Percentiles rank a stretch among this genome's conserved stretches.
phyloP scores from a whole-genome alignment of 2,329 filamentous ascomycete species.

The Plenodomus lindquistii region DNA sequence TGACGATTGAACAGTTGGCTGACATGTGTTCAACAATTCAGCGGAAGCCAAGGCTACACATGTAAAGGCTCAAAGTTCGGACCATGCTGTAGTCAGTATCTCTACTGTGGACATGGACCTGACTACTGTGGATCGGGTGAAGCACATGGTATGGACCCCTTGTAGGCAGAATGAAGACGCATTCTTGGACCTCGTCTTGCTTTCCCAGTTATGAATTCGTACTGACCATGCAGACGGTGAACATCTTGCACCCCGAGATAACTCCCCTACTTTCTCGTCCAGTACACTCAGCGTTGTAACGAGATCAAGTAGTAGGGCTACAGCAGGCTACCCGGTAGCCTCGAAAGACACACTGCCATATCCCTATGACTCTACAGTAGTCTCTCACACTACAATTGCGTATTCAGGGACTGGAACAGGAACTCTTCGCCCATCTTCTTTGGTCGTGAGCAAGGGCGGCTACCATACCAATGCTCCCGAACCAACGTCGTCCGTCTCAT shows the following conservation, averaged over 20 bases:
- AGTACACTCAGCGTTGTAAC: not conserved
- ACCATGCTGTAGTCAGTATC: constrained; percentile 27
- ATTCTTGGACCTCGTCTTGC: not conserved
- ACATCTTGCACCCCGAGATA: not conserved
- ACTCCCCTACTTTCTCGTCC: not conserved
- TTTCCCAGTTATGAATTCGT: not conserved
- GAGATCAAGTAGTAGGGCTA: not conserved
- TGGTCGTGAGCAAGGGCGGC: not conserved
- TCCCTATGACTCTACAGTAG: not conserved
- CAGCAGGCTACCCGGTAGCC: not conserved
- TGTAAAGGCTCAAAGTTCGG: constrained; percentile 25
- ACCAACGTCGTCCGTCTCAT: constrained; percentile 1
- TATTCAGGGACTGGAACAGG: not conserved
- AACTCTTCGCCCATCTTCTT: not conserved
- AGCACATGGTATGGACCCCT: not conserved
- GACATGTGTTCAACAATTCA: not conserved
- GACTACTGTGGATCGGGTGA: constrained; percentile 16
- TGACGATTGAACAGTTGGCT: not conserved
- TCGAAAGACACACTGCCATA: not conserved
- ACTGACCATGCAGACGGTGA: not conserved
- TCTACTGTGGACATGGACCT: constrained; percentile 21
- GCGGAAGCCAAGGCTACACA: constrained; percentile 21
- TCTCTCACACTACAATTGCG: not conserved
- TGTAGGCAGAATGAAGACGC: not conserved
- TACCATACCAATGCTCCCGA: constrained; percentile 1